A percentile compares a stretch with the other conserved stretches of the same genome.
phyloP scores from a whole-genome alignment of 306 rosid species.

The Ormosia semicastrata region DNA sequence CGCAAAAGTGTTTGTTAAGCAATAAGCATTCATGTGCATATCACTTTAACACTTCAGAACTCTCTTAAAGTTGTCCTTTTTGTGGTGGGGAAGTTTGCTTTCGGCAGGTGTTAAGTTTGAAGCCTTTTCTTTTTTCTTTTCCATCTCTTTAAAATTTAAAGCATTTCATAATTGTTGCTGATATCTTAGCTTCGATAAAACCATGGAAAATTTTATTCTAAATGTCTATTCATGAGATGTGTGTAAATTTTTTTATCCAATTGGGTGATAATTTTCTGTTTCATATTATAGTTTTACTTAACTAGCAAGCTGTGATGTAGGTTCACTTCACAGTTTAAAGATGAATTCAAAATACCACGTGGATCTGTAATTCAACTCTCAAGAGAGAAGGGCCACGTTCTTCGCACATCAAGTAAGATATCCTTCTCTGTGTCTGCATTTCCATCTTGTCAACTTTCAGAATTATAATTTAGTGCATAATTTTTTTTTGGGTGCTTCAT shows the following conservation, averaged over 20 bases:
- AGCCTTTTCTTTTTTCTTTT: no score
- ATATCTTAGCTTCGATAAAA: not conserved
- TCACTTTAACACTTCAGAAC: not conserved
- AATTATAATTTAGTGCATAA: not conserved
- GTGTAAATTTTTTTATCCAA: not conserved
- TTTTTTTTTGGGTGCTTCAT: slow-evolving; percentile 2
- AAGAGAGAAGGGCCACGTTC: slow-evolving; percentile 71
- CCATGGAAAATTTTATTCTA: not conserved
- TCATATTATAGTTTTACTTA: slow-evolving; percentile 14
- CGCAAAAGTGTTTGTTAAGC: not conserved
- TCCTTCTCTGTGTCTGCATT: slow-evolving; percentile 10
- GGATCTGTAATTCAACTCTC: slow-evolving; percentile 80
- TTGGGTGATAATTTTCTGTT: not conserved
- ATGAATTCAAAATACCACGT: slow-evolving; percentile 80
- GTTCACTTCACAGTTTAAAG: slow-evolving; percentile 95
- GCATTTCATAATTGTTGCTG: not conserved
- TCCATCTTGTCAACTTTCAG: slow-evolving; percentile 7
- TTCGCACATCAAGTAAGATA: slow-evolving; percentile 80
- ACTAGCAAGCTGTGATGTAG: slow-evolving; percentile 46
- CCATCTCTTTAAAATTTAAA: not conserved
- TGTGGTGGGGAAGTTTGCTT: no score
- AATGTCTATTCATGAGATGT: not conserved
- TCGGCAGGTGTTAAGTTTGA: no score
- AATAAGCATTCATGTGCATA: not conserved
- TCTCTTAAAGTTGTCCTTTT: not conserved